These are phyloP conservation scores for Closterium sp. DNA, from an alignment of 139 green algal species.

Conservation along the genomic window DNA sequence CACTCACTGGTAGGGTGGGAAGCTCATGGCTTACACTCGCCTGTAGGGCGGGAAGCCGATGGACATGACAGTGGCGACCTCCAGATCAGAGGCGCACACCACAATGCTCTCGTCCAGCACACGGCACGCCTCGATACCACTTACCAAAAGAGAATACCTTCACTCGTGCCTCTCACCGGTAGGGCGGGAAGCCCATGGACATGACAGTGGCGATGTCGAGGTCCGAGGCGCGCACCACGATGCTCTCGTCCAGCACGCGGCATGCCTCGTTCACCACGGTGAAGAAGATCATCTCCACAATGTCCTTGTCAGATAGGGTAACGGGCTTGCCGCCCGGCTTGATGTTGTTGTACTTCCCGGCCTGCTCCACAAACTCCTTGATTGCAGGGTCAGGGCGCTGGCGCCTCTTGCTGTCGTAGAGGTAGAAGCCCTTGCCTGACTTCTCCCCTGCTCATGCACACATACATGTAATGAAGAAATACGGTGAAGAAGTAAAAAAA, in stretches of 20 bases:
- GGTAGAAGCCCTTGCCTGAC: conserved; percentile 89
- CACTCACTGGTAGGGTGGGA: too few species aligned
- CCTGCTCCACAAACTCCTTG: conserved; percentile 65
- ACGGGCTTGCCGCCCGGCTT: conserved; percentile 48
- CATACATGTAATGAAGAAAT: too few species aligned
- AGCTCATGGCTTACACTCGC: neutral
- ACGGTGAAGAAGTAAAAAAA: too few species aligned
- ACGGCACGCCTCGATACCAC: conserved; percentile 70
- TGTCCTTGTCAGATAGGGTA: conserved; percentile 70
- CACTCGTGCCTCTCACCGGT: conserved; percentile 48
- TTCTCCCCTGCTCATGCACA: conserved; percentile 75
- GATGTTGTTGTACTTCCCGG: conserved; percentile 48
- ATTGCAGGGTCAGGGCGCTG: conserved; percentile 74
- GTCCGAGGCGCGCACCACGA: conserved; percentile 94
- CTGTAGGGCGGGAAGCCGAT: conserved; percentile 53
- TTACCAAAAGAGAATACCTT: neutral
- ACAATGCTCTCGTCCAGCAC: conserved; percentile 83
- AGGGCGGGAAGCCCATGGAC: conserved; percentile 95
- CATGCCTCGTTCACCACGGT: conserved; percentile 87
- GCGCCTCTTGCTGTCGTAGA: conserved; percentile 75
- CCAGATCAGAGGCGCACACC: conserved; percentile 53
- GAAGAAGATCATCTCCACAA: conserved; percentile 98
- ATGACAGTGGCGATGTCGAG: conserved; percentile 95
- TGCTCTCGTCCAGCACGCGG: conserved; percentile 70
- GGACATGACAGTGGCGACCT: neutral